Percentiles rank a stretch among this genome's conserved stretches.
Evolutionary conservation across 2,329 filamentous ascomycete species (phyloP).

Genomic region (Microascus cirrosus): DNA sequence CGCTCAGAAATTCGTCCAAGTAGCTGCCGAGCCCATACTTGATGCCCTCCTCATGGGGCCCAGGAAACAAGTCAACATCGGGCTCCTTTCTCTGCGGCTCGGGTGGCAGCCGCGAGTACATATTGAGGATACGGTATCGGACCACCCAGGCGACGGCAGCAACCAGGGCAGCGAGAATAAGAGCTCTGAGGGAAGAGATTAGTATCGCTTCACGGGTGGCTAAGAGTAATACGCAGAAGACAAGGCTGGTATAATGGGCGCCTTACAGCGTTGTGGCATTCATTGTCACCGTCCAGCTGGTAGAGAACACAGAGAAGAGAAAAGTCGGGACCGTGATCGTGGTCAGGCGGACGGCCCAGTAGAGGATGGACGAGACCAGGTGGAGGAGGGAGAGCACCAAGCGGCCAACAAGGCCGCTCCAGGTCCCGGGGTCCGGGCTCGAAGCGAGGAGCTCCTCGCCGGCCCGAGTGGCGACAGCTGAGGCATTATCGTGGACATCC

Average conservation of each 20-base stretch:
- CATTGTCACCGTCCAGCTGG: slow-evolving; percentile 94
- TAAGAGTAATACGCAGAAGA: not conserved
- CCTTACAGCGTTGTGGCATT: slow-evolving; percentile 88
- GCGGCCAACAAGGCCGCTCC: slow-evolving; percentile 46
- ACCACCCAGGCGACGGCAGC: slow-evolving; percentile 92
- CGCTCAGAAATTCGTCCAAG: slow-evolving; percentile 92
- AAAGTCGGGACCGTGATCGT: slow-evolving; percentile 85
- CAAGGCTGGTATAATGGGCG: not conserved
- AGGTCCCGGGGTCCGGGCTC: slow-evolving; percentile 32
- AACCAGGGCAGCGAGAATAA: slow-evolving; percentile 65
- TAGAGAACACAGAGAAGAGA: slow-evolving; percentile 82
- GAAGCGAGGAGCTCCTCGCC: slow-evolving; percentile 16
- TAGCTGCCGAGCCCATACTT: slow-evolving; percentile 95
- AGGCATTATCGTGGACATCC: slow-evolving; percentile 7
- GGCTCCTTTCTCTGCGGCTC: slow-evolving; percentile 95
- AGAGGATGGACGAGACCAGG: slow-evolving; percentile 47
- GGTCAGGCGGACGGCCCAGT: slow-evolving; percentile 73
- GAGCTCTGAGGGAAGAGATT: slow-evolving; percentile 37
- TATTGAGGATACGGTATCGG: slow-evolving; percentile 89
- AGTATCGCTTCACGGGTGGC: not conserved
- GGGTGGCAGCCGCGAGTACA: slow-evolving; percentile 87
- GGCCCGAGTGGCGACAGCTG: slow-evolving; percentile 23
- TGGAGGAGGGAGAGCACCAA: slow-evolving; percentile 44
- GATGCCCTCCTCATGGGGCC: slow-evolving; percentile 77
- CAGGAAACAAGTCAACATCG: slow-evolving; percentile 88